Base-by-base conservation (phyloP, 768 basidiomycete species). In the Dacryopinax primogenitus region DNA sequence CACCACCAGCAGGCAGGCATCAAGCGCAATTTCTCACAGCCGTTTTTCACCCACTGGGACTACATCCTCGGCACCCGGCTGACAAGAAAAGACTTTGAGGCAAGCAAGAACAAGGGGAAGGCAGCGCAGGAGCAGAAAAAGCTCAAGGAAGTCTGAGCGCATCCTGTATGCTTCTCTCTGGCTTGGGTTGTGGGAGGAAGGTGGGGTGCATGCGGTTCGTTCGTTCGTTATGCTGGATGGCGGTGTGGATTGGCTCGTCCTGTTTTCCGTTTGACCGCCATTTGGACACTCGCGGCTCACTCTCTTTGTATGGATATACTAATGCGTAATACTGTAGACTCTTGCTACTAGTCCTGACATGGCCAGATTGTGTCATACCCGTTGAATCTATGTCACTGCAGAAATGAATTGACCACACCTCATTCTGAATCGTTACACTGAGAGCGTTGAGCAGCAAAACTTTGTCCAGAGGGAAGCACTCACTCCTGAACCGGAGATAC, bases 21-120 rank as follows among this genome's bases (percentile, higher is more conserved):
- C 77, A 97, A 97, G 76, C 87, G 85, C 44, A 99, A 99, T 73
- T 99, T 93, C 73, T 81, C 89, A 0, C 94, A 98, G 72, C 94
- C 94, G 0, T 98, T 92, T 79, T 99, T 94, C 74, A 79, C 94
- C 45, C 92, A 95, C 70, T 98, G 92, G 92, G 94, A 98, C 72
- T 76, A 76, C 9, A 72, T 96, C 28, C 79, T 96, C 64, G 88
- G 90, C 44, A 96, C 94, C 15, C 81, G 87, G 39, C 75, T 78
- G 76, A 74, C 76, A 30, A 3, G 51, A 21, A 26, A 18, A 9
- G 51, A 58, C 3, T 58, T 58, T 6, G 51, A 58, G 51, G 32
- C 26, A 7, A 30, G 51, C 26, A 58, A 32, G 51, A 30, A 28
- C 4, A 58, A 30, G 51, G 51, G 51, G 23, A 26, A 18, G 11